A percentile compares a stretch with the other conserved stretches of the same genome.
These are phyloP conservation scores for Diutina sp. DNA, from an alignment of 1,139 yeast genomes.

Conservation along the genomic window DNA sequence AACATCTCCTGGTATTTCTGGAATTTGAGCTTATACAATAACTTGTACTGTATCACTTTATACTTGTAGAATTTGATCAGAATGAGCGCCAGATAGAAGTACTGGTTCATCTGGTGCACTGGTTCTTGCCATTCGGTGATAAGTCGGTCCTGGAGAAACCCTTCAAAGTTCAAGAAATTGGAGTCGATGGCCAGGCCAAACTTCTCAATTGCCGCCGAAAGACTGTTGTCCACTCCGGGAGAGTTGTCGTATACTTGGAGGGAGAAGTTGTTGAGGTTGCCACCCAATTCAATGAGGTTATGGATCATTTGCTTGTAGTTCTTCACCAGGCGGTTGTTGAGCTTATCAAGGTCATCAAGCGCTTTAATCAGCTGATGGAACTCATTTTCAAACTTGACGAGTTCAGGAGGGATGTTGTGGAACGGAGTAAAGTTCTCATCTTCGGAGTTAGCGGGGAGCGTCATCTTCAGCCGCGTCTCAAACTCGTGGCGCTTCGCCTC, in stretches of 20 bases:
- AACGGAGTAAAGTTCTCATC: conserved; percentile 8
- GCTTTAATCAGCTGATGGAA: conserved; percentile 22
- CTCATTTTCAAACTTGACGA: conserved; percentile 21
- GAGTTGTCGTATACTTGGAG: conserved; percentile 25
- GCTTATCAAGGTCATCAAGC: conserved; percentile 20
- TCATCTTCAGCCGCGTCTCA: conserved; percentile 3
- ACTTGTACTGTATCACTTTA: conserved; percentile 30
- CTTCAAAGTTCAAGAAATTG: conserved; percentile 27
- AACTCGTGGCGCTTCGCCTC: conserved; percentile 14
- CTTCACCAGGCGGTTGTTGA: conserved; percentile 20
- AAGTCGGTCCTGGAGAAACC: conserved; percentile 20
- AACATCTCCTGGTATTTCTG: conserved; percentile 26
- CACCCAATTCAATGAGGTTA: conserved; percentile 30
- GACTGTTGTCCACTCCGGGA: conserved; percentile 12
- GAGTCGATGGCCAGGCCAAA: conserved; percentile 35
- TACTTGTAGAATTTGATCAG: conserved; percentile 31
- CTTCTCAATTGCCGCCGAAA: conserved; percentile 26
- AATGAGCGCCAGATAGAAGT: conserved; percentile 24
- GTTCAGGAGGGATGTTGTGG: conserved; percentile 19
- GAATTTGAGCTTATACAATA: conserved; percentile 28
- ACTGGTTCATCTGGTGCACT: conserved; percentile 27
- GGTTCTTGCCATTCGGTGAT: conserved; percentile 38
- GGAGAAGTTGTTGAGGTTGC: conserved; percentile 34
- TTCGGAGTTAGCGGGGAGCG: not conserved
- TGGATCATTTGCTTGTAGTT: conserved; percentile 18